Percentiles rank a stretch among this genome's conserved stretches.
Conservation (phyloP, 2,329 filamentous ascomycete species). For the Chaetoscypha palmicola region DNA sequence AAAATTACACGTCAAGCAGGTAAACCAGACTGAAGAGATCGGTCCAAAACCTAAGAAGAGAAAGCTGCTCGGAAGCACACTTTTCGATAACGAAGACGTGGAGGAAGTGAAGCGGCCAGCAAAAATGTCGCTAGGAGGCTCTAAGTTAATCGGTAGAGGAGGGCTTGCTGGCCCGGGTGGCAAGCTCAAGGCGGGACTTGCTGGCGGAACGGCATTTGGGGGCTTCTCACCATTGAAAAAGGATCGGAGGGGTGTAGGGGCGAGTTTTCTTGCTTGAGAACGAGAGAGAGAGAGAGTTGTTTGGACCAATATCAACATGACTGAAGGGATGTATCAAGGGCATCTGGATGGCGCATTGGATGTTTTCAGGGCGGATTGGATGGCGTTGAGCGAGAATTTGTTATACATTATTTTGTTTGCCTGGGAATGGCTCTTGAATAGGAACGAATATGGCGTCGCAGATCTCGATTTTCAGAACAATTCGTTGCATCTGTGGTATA, state of each 20-base stretch:
- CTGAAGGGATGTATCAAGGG: too few species aligned
- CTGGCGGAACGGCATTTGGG: slow-evolving; percentile 38
- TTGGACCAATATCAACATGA: neutral
- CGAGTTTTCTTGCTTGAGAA: slow-evolving; percentile 43
- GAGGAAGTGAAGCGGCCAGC: slow-evolving; percentile 36
- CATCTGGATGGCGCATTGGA: neutral
- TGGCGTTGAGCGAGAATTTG: too few species aligned
- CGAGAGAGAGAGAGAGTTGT: neutral
- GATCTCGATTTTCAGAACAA: too few species aligned
- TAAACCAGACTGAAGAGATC: slow-evolving; percentile 26
- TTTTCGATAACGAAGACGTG: slow-evolving; percentile 66
- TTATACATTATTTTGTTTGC: too few species aligned
- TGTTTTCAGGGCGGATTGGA: too few species aligned
- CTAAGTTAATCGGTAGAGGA: slow-evolving; percentile 27
- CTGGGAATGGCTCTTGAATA: too few species aligned
- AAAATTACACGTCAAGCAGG: slow-evolving; percentile 14
- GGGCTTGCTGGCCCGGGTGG: slow-evolving; percentile 24
- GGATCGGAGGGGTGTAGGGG: slow-evolving; percentile 55
- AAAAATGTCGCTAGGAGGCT: slow-evolving; percentile 30
- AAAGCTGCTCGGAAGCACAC: slow-evolving; percentile 59
- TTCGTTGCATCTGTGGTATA: too few species aligned
- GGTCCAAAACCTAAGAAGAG: slow-evolving; percentile 58
- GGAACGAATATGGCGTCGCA: too few species aligned
- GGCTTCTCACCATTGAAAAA: slow-evolving; percentile 68
- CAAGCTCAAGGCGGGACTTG: slow-evolving; percentile 21